Percentiles rank a stretch among this genome's conserved stretches.
Evolutionary conservation across 768 basidiomycete genomes (phyloP).

Genomic region (Tylopilus vinaceipallidus): DNA sequence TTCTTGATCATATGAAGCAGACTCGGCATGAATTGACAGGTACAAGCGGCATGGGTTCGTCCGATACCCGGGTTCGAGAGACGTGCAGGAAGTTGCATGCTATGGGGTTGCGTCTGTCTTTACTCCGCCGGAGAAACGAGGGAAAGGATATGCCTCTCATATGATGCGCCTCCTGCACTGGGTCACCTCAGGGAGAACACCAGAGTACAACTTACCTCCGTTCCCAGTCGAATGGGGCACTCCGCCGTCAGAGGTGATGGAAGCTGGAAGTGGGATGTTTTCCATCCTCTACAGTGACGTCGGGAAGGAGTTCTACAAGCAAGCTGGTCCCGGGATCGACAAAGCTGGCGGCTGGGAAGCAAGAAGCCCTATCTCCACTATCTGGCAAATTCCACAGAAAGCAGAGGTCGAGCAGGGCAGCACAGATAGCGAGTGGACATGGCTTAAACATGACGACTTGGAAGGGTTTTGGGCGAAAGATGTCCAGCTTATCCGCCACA

Average conservation of each 20-base stretch:
- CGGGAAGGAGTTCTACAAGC: constrained; percentile 44
- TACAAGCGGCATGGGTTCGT: constrained; percentile 34
- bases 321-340: constrained; percentile 35
- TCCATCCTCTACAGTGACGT: constrained; percentile 56
- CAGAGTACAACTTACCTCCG: constrained; percentile 28
- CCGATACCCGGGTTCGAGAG: constrained; percentile 24
- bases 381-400: constrained; percentile 35
- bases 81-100: constrained; percentile 36
- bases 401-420: background rate
- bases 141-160: constrained; percentile 56
- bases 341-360: constrained; percentile 44
- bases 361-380: constrained; percentile 35
- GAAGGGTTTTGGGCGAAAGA: constrained; percentile 41
- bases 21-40: constrained; percentile 18
- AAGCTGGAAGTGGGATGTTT: constrained; percentile 41
- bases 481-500: constrained; percentile 34
- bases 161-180: constrained; percentile 68
- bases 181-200: constrained; percentile 39
- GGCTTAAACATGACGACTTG: constrained; percentile 39
- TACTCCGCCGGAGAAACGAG: constrained; percentile 47
- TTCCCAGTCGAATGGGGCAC: constrained; percentile 44
- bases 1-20: constrained; percentile 1
- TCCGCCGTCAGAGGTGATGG: constrained; percentile 37
- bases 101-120: constrained; percentile 60
- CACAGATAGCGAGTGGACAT: constrained; percentile 9